A percentile compares a stretch with the other conserved stretches of the same genome.
Conservation (phyloP, 805 yeast genomes). For the Wickerhamomyces canadensis region DNA sequence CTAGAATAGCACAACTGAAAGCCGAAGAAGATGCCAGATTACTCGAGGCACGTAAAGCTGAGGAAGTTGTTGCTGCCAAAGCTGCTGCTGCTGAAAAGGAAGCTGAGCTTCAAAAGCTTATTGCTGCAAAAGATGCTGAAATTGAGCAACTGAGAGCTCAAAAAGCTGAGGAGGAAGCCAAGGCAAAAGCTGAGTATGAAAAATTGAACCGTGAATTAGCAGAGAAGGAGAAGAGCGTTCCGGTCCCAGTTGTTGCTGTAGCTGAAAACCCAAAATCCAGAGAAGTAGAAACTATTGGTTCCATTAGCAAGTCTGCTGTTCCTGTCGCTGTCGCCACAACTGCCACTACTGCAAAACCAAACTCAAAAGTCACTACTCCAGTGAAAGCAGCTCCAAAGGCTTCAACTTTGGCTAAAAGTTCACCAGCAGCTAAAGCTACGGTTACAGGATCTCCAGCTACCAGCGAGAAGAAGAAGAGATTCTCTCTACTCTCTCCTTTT, state of each 20-base stretch:
- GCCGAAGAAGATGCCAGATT: constrained; percentile 7
- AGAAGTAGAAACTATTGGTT: background rate
- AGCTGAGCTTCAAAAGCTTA: constrained; percentile 6
- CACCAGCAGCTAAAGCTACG: background rate
- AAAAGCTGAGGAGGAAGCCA: constrained; percentile 2
- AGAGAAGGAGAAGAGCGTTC: constrained; percentile 1
- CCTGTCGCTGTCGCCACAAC: constrained; percentile 1
- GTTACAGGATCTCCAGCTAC: background rate
- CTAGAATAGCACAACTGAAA: constrained; percentile 8
- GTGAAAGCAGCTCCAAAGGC: background rate
- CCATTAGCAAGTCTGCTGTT: background rate
- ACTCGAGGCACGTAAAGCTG: background rate
- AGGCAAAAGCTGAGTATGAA: constrained; percentile 6
- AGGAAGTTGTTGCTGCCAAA: constrained; percentile 5
- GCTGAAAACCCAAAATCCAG: background rate
- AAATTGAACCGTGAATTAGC: background rate
- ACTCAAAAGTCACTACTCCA: background rate
- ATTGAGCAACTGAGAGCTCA: constrained; percentile 1
- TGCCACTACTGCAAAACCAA: background rate
- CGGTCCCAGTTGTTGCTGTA: background rate
- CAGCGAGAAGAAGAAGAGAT: constrained; percentile 5
- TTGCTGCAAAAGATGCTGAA: constrained; percentile 6
- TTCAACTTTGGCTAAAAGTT: background rate
- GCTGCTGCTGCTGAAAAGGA: constrained; percentile 5
- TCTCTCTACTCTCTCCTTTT: constrained; percentile 5